phyloP scores from a whole-genome alignment of 192 early-diverging fungal genomes.

The Backusella liffmaniae region DNA sequence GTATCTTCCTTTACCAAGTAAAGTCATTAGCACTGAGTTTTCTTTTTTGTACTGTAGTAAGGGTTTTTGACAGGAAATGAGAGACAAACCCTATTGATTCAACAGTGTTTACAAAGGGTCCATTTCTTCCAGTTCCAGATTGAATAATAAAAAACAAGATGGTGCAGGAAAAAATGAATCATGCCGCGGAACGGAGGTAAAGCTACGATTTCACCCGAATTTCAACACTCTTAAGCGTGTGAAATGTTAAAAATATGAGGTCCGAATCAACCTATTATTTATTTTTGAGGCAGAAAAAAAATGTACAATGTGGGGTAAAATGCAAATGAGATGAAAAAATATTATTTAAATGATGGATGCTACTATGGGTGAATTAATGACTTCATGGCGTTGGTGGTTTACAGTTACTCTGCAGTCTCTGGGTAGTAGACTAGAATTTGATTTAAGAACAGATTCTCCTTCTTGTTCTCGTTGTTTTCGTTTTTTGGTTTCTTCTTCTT shows the following conservation, averaged over 20 bases:
- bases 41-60: neutral
- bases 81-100: neutral
- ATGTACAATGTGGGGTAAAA: constrained; percentile 10
- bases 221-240: neutral
- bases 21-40: neutral
- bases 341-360: constrained; percentile 3
- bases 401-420: constrained; percentile 7
- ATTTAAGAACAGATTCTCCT: neutral
- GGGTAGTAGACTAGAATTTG: neutral
- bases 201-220: neutral
- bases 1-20: neutral
- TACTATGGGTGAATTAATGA: neutral
- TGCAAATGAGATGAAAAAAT: constrained; percentile 1
- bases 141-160: neutral
- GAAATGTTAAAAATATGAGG: neutral
- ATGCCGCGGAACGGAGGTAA: constrained; percentile 1
- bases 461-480: neutral
- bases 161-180: neutral
- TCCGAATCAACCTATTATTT: neutral
- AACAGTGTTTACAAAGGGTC: neutral
- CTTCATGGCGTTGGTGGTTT: neutral
- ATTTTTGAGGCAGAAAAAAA: neutral
- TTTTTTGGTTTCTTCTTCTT: neutral
- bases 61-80: neutral
- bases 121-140: neutral